Conservation (phyloP, 2,329 filamentous ascomycete species). For the Fusarium scirpi region DNA sequence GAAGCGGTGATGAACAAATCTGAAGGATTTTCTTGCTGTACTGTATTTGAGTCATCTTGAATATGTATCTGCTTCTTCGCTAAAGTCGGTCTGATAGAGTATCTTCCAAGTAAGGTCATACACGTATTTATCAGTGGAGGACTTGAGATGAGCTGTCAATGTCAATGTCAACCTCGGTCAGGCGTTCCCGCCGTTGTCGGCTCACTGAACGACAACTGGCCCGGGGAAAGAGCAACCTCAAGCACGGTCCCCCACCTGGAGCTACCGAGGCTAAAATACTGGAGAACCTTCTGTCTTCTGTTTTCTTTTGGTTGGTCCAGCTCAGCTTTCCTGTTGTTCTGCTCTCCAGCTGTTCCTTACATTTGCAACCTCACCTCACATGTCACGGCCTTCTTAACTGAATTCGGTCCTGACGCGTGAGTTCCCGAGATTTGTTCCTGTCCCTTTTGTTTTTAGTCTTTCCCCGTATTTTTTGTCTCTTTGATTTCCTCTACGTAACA, state of each 20-base stretch:
- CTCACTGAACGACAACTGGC: constrained; percentile 17
- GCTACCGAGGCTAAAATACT: constrained; percentile 45
- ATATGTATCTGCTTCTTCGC: not conserved
- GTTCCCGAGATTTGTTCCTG: constrained; percentile 33
- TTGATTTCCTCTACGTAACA: constrained; percentile 9
- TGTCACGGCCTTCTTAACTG: constrained; percentile 43
- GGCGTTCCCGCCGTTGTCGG: constrained; percentile 33
- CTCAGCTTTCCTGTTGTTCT: constrained; percentile 29
- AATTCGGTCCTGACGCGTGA: constrained; percentile 47
- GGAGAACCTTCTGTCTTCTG: constrained; percentile 18
- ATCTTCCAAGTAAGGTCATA: not conserved
- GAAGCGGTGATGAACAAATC: not conserved
- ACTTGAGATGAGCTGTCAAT: constrained; percentile 1
- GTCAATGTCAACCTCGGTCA: constrained; percentile 33
- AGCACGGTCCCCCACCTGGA: constrained; percentile 34
- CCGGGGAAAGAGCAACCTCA: constrained; percentile 20
- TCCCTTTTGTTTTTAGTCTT: constrained; percentile 23
- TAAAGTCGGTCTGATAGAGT: not conserved
- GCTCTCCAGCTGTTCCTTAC: constrained; percentile 11
- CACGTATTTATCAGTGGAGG: constrained; percentile 23
- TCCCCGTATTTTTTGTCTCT: constrained; percentile 22
- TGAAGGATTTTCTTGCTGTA: not conserved
- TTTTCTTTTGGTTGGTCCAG: constrained; percentile 23
- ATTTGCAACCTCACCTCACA: constrained; percentile 35
- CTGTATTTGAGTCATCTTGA: not conserved